These are phyloP conservation scores for Lasiodiplodia hormozganensis DNA, from an alignment of 2,329 filamentous ascomycete species.

Conservation along the genomic window DNA sequence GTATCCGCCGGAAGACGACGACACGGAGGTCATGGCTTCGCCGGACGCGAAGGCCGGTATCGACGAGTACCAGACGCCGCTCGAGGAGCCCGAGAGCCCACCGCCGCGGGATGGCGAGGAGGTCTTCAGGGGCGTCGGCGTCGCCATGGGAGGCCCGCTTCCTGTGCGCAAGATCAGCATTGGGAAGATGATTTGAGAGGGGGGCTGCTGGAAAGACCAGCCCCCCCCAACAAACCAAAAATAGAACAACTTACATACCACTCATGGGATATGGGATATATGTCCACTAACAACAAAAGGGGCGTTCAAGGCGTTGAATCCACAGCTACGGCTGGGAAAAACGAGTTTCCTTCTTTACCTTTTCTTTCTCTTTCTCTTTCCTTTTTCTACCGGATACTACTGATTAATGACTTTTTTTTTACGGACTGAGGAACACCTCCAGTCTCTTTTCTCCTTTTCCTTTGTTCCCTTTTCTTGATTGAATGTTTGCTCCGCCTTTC, in stretches of 20 bases:
- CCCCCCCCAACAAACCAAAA: not conserved
- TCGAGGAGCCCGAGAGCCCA: slow-evolving; percentile 20
- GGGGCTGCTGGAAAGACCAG: no score
- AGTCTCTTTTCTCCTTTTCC: not conserved
- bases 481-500: not conserved
- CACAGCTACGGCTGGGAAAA: not conserved
- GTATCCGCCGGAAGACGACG: slow-evolving; percentile 9
- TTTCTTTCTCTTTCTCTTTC: slow-evolving; percentile 4
- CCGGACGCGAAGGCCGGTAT: not conserved
- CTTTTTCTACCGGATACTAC: not conserved
- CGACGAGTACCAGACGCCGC: slow-evolving; percentile 9
- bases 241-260: not conserved
- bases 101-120: slow-evolving; percentile 12
- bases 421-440: not conserved
- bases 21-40: not conserved
- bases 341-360: slow-evolving; percentile 10
- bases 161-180: slow-evolving; percentile 4
- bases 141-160: not conserved
- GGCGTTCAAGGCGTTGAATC: slow-evolving; percentile 9
- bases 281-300: not conserved
- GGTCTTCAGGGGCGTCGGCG: slow-evolving; percentile 5
- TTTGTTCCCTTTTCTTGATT: slow-evolving; percentile 5
- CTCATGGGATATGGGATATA: slow-evolving; percentile 8
- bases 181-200: slow-evolving; percentile 1
- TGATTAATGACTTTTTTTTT: not conserved